Evolutionary conservation across 1,139 yeast species (phyloP).

Genomic region (Debaryomyces robertsiae): DNA sequence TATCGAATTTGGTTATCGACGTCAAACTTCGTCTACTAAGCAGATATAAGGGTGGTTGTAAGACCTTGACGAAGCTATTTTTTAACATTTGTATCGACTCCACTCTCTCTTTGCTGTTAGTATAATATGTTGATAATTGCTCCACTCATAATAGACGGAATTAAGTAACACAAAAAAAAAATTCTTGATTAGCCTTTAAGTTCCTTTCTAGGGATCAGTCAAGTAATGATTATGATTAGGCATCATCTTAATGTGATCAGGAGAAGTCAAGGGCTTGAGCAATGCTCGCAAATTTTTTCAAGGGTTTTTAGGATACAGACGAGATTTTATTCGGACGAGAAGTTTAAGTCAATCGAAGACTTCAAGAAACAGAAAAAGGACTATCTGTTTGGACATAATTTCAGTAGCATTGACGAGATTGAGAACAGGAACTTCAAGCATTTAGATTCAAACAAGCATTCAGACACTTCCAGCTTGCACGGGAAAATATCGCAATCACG

Average conservation of each 20-base stretch:
- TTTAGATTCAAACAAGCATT: slow-evolving; percentile 11
- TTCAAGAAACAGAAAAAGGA: slow-evolving; percentile 42
- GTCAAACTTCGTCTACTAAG: slow-evolving; percentile 21
- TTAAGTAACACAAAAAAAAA: slow-evolving; percentile 7
- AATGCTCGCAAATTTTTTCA: neutral
- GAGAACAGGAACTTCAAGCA: slow-evolving; percentile 14
- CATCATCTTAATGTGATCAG: slow-evolving; percentile 1
- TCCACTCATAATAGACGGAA: slow-evolving; percentile 1
- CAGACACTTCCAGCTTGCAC: slow-evolving; percentile 8
- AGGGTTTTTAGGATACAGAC: neutral
- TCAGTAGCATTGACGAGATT: slow-evolving; percentile 30
- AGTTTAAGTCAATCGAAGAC: slow-evolving; percentile 33
- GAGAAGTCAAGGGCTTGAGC: neutral
- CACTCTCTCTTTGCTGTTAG: neutral
- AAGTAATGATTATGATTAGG: slow-evolving; percentile 1
- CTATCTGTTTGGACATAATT: slow-evolving; percentile 37
- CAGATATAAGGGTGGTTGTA: neutral
- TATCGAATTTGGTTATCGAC: slow-evolving; percentile 65
- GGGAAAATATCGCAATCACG: slow-evolving; percentile 8
- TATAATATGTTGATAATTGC: neutral
- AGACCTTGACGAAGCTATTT: neutral
- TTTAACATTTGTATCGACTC: slow-evolving; percentile 3
- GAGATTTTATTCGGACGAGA: slow-evolving; percentile 19
- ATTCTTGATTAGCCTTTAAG: too few species aligned
- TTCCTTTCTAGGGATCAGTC: neutral